Conservation (phyloP, 305 asterid genomes). For the Ruellia speciosa region DNA sequence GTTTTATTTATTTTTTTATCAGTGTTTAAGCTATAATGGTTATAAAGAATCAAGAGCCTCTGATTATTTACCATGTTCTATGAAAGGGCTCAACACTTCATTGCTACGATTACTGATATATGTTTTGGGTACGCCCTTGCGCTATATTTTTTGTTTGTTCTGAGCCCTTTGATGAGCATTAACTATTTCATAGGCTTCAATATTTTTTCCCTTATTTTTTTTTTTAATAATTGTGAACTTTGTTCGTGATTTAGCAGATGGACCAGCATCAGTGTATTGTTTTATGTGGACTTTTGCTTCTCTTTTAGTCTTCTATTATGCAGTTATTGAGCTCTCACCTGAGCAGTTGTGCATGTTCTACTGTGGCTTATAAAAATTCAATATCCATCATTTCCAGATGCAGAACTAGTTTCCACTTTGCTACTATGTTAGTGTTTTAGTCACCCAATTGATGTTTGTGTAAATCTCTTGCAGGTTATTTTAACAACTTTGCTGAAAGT, state of each 20-base stretch:
- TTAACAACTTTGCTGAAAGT: conserved; percentile 80
- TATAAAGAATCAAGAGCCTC: not conserved
- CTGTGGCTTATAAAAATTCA: conserved; percentile 6
- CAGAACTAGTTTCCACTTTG: conserved; percentile 11
- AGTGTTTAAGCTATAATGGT: not conserved
- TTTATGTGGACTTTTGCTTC: not conserved
- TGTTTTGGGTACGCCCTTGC: not conserved
- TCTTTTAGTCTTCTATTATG: not conserved
- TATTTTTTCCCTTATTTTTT: too few relatives aligned
- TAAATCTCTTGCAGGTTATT: conserved; percentile 51
- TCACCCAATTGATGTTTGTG: not conserved
- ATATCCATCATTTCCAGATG: conserved; percentile 1
- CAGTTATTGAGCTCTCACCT: not conserved
- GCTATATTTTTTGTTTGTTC: not conserved
- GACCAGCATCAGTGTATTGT: conserved; percentile 5
- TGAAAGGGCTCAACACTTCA: not conserved
- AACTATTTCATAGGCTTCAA: not conserved
- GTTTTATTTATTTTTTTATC: too few relatives aligned
- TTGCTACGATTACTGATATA: not conserved
- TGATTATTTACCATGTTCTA: not conserved
- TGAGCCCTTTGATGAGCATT: not conserved
- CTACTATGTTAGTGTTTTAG: not conserved
- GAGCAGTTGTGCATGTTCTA: conserved; percentile 13
- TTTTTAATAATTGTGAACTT: not conserved
- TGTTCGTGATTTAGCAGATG: conserved; percentile 7